These are phyloP conservation scores for Acacia confusa DNA, from an alignment of 306 rosid species.

Conservation along the genomic window DNA sequence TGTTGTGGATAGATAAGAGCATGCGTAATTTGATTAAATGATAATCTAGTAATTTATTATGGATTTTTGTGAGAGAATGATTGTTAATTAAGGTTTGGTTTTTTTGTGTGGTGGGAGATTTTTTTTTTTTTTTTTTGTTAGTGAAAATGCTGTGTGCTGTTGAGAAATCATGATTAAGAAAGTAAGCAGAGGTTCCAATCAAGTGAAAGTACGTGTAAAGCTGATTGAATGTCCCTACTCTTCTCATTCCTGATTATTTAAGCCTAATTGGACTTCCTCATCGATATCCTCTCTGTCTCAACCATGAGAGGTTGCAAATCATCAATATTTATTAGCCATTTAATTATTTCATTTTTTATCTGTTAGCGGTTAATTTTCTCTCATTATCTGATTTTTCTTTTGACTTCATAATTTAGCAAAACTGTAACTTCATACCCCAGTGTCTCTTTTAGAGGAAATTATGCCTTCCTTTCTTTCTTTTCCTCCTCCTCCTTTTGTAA, in stretches of 20 bases:
- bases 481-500: background rate
- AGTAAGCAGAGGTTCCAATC: conserved; percentile 47
- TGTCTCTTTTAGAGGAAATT: background rate
- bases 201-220: conserved; percentile 69
- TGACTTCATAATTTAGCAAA: background rate
- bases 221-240: conserved; percentile 37
- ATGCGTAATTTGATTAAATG: conserved; percentile 24
- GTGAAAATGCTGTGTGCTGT: conserved; percentile 40
- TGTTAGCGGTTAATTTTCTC: background rate
- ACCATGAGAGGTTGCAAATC: background rate
- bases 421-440: background rate
- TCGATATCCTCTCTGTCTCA: background rate
- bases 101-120: background rate
- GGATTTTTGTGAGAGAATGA: conserved; percentile 40
- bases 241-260: background rate
- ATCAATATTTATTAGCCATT: background rate
- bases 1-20: background rate
- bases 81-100: background rate
- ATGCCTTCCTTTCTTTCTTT: background rate
- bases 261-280: background rate
- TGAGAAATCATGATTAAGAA: conserved; percentile 46
- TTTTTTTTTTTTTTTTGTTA: conserved; percentile 21
- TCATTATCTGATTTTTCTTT: background rate
- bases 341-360: background rate
- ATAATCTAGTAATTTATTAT: conserved; percentile 38